phyloP scores from a whole-genome alignment of 2,329 filamentous ascomycete genomes.

The Hypoxylon sp. region DNA sequence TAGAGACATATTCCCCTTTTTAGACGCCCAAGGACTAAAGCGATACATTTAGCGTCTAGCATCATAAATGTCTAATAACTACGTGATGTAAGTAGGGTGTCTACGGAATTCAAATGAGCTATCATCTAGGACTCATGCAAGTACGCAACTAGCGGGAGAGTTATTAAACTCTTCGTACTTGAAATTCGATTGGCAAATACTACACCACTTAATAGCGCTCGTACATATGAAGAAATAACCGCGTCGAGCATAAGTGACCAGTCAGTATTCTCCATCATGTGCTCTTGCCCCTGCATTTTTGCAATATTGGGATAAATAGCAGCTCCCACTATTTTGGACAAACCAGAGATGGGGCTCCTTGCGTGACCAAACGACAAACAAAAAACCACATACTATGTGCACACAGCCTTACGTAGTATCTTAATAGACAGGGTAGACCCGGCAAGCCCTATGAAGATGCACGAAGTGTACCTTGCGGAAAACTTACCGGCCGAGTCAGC shows the following conservation, averaged over 20 bases:
- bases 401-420: conserved; percentile 19
- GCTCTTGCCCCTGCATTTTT: conserved; percentile 6
- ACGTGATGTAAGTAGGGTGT: neutral
- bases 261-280: conserved; percentile 21
- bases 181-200: conserved; percentile 4
- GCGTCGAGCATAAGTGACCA: conserved; percentile 22
- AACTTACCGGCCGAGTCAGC: conserved; percentile 30
- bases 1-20: neutral
- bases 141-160: neutral
- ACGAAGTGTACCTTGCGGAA: conserved; percentile 13
- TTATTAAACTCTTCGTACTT: conserved; percentile 3
- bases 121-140: conserved; percentile 12
- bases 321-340: conserved; percentile 1
- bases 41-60: neutral
- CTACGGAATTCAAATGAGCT: neutral
- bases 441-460: conserved; percentile 17
- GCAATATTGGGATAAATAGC: conserved; percentile 12
- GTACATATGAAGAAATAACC: conserved; percentile 9
- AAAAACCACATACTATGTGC: conserved; percentile 10
- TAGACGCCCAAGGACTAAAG: conserved; percentile 11
- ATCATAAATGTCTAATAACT: neutral
- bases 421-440: conserved; percentile 17
- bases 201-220: conserved; percentile 3
- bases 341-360: conserved; percentile 10
- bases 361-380: conserved; percentile 11